Evolutionary conservation across 2,329 filamentous ascomycete genomes (phyloP), one percentile per base, ranked within the genome.

Genomic region (Scleromitrula shiraiana): DNA sequence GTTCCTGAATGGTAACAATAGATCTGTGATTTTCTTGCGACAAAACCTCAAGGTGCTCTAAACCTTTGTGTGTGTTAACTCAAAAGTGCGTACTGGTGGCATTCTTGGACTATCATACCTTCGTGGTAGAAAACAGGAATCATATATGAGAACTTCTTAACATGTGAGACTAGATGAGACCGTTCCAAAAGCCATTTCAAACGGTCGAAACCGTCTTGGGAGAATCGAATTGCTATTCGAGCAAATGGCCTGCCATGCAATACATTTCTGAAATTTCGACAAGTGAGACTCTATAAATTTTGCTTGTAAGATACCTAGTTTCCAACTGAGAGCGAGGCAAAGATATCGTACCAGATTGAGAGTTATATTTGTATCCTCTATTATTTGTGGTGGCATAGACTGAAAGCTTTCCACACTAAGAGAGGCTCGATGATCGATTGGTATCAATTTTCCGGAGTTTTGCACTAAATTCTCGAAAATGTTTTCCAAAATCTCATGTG

Each of bases 121-220:
- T 73, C 67, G 50, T 70, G 68, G 62, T 77, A 78, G 59, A 79
- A 78, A 57, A 74, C 76, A 4, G 75, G 75, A 47, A 80, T 73
- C 63, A 79, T 70, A 61, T 80, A 80, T 53, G 74, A 77, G 62
- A 80, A 77, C 57, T 78, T 77, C 59, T 74, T 76, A 50, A 79
- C 76, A 59, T 76, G 69, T 45, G 65, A 62, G 14, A 74, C 71
- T 17, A 80, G 65, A 60, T 75, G 70, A 15, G 66, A 65, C 53
- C 71, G 69, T 41, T 65, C 64, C 26, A 74, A 69, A 50, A 79
- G 70, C 32, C 67, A 66, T 46, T 74, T 68, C 39, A 79, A 61
- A 29, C 69, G 68, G 41, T 66, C 60, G 43, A 79, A 70, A 24
- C 74, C 75, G 47, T 36, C 64, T 60, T 23, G 72, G 71, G 60